Base-by-base conservation (phyloP, 495 filamentous ascomycete genomes). In the Hyaloscypha variabilis region DNA sequence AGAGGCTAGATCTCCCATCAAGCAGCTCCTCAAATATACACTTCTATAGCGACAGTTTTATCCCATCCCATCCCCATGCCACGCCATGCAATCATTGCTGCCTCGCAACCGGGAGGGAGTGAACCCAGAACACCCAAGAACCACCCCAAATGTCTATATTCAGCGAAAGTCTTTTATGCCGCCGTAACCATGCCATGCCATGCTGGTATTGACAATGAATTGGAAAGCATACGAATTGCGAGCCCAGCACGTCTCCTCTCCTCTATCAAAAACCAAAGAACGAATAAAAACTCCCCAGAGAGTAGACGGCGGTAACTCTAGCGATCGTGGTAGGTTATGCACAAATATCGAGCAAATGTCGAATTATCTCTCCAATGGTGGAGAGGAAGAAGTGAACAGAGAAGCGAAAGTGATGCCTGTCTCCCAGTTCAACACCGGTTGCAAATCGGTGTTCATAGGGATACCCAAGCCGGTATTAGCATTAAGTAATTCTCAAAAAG, bases 221-320 rank as follows among this genome's bases (percentile, higher is more conserved):
- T 46, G 19, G 39, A 28, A 53, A 50, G 57, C 36, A 62, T 58
- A 56, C 26, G 34, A 46, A 62, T 29, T 29, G 49, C 65, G 69
- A 71, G 69, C 69, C 69, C 69, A 71, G 69, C 65, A 63, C 65
- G 57, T 11, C 55, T 39, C 31, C n/a, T 29, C 31, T 58, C 53
- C 23, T 29, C 30, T 58, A 51, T 46, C 39, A 4, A 19, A 46
- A 46, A n/a, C n/a, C n/a, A 46, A 46, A 46, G 2, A 3, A 34
- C 4, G 30, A 42, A n/a, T n/a, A 46, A 46, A 62, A 63, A 66
- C 56, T 46, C 39, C 59, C 34, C 25, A 59, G 65, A 68, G 56
- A 60, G 39, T 46, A 46, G 30, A 36, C n/a, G 62, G 69, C 65
- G 69, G 69, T 68, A 24, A 68, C 66, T 71, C 69, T 66, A 71